Base-by-base conservation (phyloP, 345 rosid genomes). In the Odontarrhena argentea region DNA sequence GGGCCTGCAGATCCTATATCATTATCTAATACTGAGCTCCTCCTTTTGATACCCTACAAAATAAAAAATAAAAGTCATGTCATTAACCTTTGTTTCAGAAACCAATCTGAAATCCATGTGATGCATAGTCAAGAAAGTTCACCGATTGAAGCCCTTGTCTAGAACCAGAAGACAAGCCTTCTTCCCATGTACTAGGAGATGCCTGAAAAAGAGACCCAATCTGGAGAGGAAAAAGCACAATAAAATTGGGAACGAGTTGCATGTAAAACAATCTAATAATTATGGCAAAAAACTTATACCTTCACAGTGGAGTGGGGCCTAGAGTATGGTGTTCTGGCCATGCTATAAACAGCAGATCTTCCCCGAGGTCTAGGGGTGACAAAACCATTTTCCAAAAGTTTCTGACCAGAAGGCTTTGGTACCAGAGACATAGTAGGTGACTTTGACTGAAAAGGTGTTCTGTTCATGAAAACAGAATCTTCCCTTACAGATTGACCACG, bases 251-350 rank as follows among this genome's bases (percentile, higher is more conserved):
- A 13, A 42, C 45, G 40, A 22, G 10, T 55, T 40, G 45, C 35
- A 65, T 56, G 41, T 35, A 49, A 14, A 28, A 53, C 48, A 28
- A 35, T 55, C 26, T 40, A 43, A 42, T 8, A 28, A 6, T 47
- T 43, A 62, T 34, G 48, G 41, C 50, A 28, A n/a, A 60, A 30
- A 24, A 47, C 13, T 57, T 41, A 67, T 36, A 94, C 99, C 96
- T 89, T 88, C 60, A 66, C 65, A 15, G 82, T 54, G 55, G 80
- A 76, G 48, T 78, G 87, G 63, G 78, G 83, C 78, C 92, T 84
- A 60, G 96, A 81, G 77, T 91, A 85, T 40, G 98, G 96, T 55
- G 90, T 79, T 61, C 92, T 78, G 34, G 98, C 92, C 98, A 95
- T 89, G 78, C 77, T 87, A 74, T 95, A 89, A 55, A 95, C 72